Percentiles rank a stretch among this genome's conserved stretches.
phyloP scores from a whole-genome alignment of 805 yeast species.

The Zygosaccharomyces bisporus region DNA sequence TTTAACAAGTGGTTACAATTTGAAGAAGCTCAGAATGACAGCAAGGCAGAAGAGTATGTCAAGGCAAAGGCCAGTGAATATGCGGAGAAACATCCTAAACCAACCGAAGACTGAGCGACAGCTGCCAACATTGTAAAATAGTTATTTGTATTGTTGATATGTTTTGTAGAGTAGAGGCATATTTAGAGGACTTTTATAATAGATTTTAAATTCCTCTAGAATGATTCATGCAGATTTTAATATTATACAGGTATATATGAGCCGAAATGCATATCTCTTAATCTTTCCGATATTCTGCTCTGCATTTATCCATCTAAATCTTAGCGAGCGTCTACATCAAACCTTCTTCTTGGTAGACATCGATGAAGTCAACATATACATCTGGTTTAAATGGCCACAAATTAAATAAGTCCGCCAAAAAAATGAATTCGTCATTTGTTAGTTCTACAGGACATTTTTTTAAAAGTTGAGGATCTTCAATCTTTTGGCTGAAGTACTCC shows the following conservation, averaged over 20 bases:
- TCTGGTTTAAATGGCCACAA: slow-evolving; percentile 88
- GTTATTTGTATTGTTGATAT: background rate
- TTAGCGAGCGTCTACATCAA: slow-evolving; percentile 1
- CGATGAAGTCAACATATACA: slow-evolving; percentile 41
- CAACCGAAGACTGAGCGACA: slow-evolving; percentile 2
- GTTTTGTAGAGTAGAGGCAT: background rate
- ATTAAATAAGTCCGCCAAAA: slow-evolving; percentile 50
- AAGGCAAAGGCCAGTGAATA: slow-evolving; percentile 87
- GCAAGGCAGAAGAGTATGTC: slow-evolving; percentile 72
- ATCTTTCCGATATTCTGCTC: background rate
- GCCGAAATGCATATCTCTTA: no score
- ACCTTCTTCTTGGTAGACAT: slow-evolving; percentile 26
- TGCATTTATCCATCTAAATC: background rate
- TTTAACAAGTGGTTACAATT: slow-evolving; percentile 86
- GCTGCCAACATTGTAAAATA: slow-evolving; percentile 1
- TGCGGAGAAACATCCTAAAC: slow-evolving; percentile 39
- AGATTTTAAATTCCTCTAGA: no score
- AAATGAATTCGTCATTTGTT: slow-evolving; percentile 50
- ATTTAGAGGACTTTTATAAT: no score
- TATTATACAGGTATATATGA: no score
- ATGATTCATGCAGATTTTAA: no score
- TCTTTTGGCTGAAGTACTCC: slow-evolving; percentile 41
- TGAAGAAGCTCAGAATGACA: slow-evolving; percentile 68
- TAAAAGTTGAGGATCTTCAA: slow-evolving; percentile 39
- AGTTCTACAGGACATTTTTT: slow-evolving; percentile 47